phyloP scores from a whole-genome alignment of 2,329 filamentous ascomycete species.

The Neonectria sp. region DNA sequence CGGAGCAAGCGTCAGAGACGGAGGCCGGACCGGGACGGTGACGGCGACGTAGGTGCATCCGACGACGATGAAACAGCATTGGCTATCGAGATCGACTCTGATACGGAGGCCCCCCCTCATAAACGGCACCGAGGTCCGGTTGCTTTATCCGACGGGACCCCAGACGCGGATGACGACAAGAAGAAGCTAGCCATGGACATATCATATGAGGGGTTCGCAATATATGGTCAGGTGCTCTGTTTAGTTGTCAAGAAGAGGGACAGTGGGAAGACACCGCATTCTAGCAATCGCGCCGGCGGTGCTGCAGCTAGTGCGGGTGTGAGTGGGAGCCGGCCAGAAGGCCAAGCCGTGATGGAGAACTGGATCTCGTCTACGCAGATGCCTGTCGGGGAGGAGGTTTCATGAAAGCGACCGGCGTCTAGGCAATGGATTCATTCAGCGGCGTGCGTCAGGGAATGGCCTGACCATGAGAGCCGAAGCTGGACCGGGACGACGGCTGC shows the following conservation, averaged over 20 bases:
- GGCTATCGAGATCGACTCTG: slow-evolving; percentile 57
- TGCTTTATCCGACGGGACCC: slow-evolving; percentile 45
- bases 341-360: slow-evolving; percentile 84
- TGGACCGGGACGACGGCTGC: slow-evolving; percentile 11
- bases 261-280: slow-evolving; percentile 60
- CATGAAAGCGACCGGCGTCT: slow-evolving; percentile 39
- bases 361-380: slow-evolving; percentile 88
- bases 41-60: slow-evolving; percentile 48
- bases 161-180: slow-evolving; percentile 76
- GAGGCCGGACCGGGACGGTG: slow-evolving; percentile 48
- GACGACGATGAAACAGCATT: slow-evolving; percentile 55
- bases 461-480: slow-evolving; percentile 13
- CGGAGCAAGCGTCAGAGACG: slow-evolving; percentile 51
- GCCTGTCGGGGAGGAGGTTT: slow-evolving; percentile 57
- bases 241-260: slow-evolving; percentile 87
- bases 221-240: slow-evolving; percentile 93
- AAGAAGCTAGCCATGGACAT: slow-evolving; percentile 92
- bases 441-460: slow-evolving; percentile 24
- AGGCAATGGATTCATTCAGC: slow-evolving; percentile 20
- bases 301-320: slow-evolving; percentile 49
- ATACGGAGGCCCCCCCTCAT: slow-evolving; percentile 58
- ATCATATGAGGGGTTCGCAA: slow-evolving; percentile 94
- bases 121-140: slow-evolving; percentile 60
- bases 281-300: slow-evolving; percentile 47
- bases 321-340: slow-evolving; percentile 53